Conservation (phyloP, 192 early-diverging fungal species). For the Mortierella claussenii region DNA sequence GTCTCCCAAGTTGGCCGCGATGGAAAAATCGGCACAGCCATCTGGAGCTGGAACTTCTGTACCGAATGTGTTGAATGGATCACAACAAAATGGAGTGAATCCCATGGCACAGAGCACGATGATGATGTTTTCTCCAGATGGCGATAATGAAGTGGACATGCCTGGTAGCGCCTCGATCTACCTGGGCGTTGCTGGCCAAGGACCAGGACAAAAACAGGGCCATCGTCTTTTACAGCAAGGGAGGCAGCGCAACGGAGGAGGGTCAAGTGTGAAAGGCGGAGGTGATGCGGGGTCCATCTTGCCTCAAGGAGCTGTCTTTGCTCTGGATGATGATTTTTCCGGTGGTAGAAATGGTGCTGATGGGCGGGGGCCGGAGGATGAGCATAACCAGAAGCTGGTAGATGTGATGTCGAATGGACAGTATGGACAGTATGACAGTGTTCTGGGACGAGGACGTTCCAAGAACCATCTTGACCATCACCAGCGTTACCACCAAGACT, state of each 20-base stretch:
- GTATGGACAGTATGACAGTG: constrained; percentile 4
- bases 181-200: constrained; percentile 11
- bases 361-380: too few species aligned
- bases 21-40: background rate
- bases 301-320: constrained; percentile 43
- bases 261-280: background rate
- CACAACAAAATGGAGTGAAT: background rate
- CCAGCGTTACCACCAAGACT: background rate
- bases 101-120: constrained; percentile 46
- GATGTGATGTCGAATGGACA: constrained; percentile 10
- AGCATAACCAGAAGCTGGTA: background rate
- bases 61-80: too few species aligned
- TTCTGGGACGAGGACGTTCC: background rate
- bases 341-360: too few species aligned
- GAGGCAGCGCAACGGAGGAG: background rate
- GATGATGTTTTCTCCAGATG: constrained; percentile 66
- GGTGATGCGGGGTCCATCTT: constrained; percentile 19
- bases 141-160: constrained; percentile 67
- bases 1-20: background rate
- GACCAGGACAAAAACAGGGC: too few species aligned
- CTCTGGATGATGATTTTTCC: constrained; percentile 36
- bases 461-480: too few species aligned
- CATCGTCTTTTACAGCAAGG: background rate
- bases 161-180: constrained; percentile 44
- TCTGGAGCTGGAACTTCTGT: too few species aligned